phyloP scores from a whole-genome alignment of 805 yeast species.

The Yamadazyma ubonensis region DNA sequence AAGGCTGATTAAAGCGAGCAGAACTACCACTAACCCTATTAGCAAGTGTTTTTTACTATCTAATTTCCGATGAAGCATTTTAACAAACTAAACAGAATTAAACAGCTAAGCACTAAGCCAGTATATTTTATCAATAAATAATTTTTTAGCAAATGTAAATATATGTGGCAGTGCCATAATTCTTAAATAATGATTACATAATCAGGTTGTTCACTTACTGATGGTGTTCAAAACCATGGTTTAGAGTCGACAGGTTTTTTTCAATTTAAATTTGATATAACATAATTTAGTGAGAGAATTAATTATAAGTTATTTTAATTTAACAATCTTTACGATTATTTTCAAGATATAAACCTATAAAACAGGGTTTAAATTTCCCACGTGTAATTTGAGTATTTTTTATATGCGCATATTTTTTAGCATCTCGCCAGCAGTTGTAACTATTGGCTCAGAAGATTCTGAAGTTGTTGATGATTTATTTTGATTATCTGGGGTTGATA shows the following conservation, averaged over 20 bases:
- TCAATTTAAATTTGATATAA: too few species aligned
- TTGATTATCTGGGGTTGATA: not conserved
- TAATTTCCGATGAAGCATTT: slow-evolving; percentile 2
- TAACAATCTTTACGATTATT: too few species aligned
- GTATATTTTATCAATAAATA: too few species aligned
- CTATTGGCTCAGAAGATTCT: not conserved
- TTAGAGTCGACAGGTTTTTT: too few species aligned
- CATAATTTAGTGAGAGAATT: too few species aligned
- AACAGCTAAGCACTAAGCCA: too few species aligned
- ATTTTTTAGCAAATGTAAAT: not conserved
- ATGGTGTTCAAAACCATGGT: too few species aligned
- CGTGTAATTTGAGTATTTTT: not conserved
- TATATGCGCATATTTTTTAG: slow-evolving; percentile 7
- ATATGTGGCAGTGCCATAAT: not conserved
- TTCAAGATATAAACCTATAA: too few species aligned
- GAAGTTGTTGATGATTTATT: too few species aligned
- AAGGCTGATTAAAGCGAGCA: not conserved
- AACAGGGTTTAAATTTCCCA: not conserved
- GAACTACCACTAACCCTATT: slow-evolving; percentile 1
- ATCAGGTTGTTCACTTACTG: too few species aligned
- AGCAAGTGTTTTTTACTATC: slow-evolving; percentile 3
- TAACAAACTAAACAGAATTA: not conserved
- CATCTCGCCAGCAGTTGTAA: slow-evolving; percentile 10
- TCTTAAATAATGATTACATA: not conserved
- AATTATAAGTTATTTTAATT: too few species aligned